A percentile compares a stretch with the other conserved stretches of the same genome.
phyloP scores from a whole-genome alignment of 2,329 filamentous ascomycete genomes.

The Monosporascus sp. region DNA sequence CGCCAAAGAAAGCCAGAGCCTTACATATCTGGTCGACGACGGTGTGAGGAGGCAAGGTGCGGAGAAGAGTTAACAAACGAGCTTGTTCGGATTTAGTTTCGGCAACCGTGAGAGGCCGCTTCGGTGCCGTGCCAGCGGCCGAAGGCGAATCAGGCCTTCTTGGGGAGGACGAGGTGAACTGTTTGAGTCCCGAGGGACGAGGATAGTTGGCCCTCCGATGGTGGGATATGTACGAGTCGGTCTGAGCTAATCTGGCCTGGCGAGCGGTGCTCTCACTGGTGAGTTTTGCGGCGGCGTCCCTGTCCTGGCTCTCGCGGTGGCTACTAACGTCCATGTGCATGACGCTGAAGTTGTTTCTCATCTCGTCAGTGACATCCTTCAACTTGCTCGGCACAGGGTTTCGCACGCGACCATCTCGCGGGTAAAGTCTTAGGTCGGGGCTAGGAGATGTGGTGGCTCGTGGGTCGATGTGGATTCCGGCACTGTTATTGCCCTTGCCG shows the following conservation, averaged over 20 bases:
- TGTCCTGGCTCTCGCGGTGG: conserved; percentile 40
- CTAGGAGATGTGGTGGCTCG: conserved; percentile 10
- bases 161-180: conserved; percentile 16
- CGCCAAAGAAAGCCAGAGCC: conserved; percentile 59
- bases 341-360: conserved; percentile 57
- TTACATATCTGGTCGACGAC: conserved; percentile 61
- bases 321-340: conserved; percentile 54
- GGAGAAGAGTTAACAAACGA: conserved; percentile 51
- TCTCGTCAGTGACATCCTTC: conserved; percentile 51
- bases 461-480: not conserved
- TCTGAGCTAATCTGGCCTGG: conserved; percentile 51
- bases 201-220: conserved; percentile 35
- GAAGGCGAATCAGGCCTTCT: conserved; percentile 15
- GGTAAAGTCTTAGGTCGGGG: conserved; percentile 22
- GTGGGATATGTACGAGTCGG: conserved; percentile 47
- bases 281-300: conserved; percentile 52
- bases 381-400: conserved; percentile 59
- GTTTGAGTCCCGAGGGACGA: conserved; percentile 22
- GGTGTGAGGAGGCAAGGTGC: conserved; percentile 47
- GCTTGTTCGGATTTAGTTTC: conserved; percentile 57
- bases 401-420: conserved; percentile 44
- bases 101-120: conserved; percentile 32
- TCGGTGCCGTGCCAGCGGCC: conserved; percentile 4
- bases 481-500: not conserved
- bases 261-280: conserved; percentile 57